phyloP scores from a whole-genome alignment of 2,329 filamentous ascomycete species.

The Pseudogymnoascus sp. region DNA sequence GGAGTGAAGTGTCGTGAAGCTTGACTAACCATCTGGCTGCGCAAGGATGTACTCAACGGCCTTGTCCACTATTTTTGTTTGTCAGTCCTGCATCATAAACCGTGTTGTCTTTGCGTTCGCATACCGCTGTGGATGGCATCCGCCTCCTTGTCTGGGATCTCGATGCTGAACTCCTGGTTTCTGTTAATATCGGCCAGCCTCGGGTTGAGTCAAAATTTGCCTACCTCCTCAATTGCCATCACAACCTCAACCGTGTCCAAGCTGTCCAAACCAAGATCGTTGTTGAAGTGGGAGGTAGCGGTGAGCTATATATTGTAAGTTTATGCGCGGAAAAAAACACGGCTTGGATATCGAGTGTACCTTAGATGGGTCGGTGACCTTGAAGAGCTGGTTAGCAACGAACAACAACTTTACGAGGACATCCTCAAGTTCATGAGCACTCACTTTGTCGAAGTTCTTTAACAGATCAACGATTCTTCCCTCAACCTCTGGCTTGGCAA shows the following conservation, averaged over 20 bases:
- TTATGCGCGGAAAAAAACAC: slow-evolving; percentile 18
- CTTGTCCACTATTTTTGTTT: slow-evolving; percentile 53
- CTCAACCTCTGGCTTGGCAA: slow-evolving; percentile 79
- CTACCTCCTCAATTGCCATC: slow-evolving; percentile 93
- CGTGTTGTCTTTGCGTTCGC: slow-evolving; percentile 27
- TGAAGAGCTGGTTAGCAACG: slow-evolving; percentile 21
- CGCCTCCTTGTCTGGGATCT: slow-evolving; percentile 74
- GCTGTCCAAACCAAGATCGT: slow-evolving; percentile 94
- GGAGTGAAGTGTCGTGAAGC: not conserved
- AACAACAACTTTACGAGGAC: not conserved
- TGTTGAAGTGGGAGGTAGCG: slow-evolving; percentile 79
- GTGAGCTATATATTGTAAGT: slow-evolving; percentile 57
- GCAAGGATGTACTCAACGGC: slow-evolving; percentile 67
- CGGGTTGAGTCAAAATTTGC: not conserved
- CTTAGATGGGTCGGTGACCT: slow-evolving; percentile 62
- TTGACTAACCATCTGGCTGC: slow-evolving; percentile 62
- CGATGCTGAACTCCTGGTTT: slow-evolving; percentile 58
- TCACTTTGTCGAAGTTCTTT: slow-evolving; percentile 95
- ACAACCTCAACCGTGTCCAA: slow-evolving; percentile 98
- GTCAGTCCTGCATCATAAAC: slow-evolving; percentile 20
- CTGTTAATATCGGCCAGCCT: slow-evolving; percentile 21
- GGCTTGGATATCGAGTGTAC: slow-evolving; percentile 35
- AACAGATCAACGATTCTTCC: slow-evolving; percentile 87
- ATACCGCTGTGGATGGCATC: slow-evolving; percentile 70
- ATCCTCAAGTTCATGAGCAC: slow-evolving; percentile 23